A percentile compares a stretch with the other conserved stretches of the same genome.
Conservation (phyloP, 2,329 filamentous ascomycete genomes). For the Metarhizium guizhouense region DNA sequence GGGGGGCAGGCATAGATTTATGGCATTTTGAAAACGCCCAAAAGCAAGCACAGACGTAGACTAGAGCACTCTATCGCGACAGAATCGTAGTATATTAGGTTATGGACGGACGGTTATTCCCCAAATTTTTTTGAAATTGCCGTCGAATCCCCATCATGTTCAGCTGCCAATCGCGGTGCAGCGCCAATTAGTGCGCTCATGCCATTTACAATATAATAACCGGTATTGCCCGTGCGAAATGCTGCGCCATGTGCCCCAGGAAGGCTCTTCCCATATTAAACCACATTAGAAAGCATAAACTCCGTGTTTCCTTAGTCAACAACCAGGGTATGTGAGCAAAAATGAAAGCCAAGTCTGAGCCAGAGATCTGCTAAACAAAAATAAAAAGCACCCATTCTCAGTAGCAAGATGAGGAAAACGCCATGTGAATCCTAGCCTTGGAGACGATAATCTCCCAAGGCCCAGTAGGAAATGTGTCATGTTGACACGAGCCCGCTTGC, state of each 20-base stretch:
- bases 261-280: background rate
- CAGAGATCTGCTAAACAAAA: background rate
- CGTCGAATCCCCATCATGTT: too few relatives aligned
- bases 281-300: background rate
- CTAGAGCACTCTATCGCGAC: background rate
- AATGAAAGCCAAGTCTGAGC: background rate
- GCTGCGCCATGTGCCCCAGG: background rate
- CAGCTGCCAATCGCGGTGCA: too few relatives aligned
- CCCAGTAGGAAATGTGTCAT: background rate
- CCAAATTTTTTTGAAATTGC: background rate
- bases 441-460: background rate
- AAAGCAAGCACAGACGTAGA: background rate
- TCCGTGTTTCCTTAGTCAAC: slow-evolving; percentile 2
- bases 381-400: background rate
- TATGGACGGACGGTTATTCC: too few relatives aligned
- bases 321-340: slow-evolving; percentile 15
- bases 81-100: background rate
- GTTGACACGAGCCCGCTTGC: background rate
- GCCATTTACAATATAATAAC: too few relatives aligned
- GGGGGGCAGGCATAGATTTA: background rate
- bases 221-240: too few relatives aligned
- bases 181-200: too few relatives aligned
- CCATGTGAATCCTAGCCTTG: too few relatives aligned
- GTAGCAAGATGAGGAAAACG: too few relatives aligned
- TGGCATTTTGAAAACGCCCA: background rate